Evolutionary conservation across 306 rosid species (phyloP), one percentile per base, ranked within the genome.

Genomic region (Sesbania bispinosa): DNA sequence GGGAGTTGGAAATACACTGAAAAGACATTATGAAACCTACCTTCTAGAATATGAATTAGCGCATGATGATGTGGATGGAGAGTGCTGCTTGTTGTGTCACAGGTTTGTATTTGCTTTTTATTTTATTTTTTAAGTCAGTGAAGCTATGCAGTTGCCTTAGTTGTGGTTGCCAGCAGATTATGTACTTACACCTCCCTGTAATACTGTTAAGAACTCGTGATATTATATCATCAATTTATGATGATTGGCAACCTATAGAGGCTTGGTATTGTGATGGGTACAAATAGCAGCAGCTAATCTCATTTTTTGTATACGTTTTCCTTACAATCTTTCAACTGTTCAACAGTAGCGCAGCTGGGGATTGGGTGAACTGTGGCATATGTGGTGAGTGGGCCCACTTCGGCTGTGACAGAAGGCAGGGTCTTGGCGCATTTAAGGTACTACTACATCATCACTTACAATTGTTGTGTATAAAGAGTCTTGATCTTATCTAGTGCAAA

Each of bases 381-480:
- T 95, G 99, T 79, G 99, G 99, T 8, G 99, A 95, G 86, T 95
- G 99, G 99, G 99, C 99, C 3, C 99, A 95, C 77, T 95, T 95
- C 29, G 99, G 99, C 62, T 95, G 99, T 42, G 99, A 95, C 87
- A 88, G 99, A 85, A 82, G 99, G 81, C 97, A 95, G 78, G 99
- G 99, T 43, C 92, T 95, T 23, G 99, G 99, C 4, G 99, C 99
- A 26, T 95, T 95, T 81, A 95, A 95, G 99, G 99, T 95, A 77
- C 29, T 30, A 77, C 23, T 35, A 15, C 81, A 60, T 21, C 18
- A 36, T 52, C 46, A 51, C 20, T 38, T 52, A 33, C 14, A 18
- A 26, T 77, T 81, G 43, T 77, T 81, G 43, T 36, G 19, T 16
- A 21, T 30, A 23, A 38, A 9, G 20, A 41, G 62, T 42, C 29